Evolutionary conservation across 345 rosid genomes (phyloP).

Genomic region (Gossypium herbaceum): DNA sequence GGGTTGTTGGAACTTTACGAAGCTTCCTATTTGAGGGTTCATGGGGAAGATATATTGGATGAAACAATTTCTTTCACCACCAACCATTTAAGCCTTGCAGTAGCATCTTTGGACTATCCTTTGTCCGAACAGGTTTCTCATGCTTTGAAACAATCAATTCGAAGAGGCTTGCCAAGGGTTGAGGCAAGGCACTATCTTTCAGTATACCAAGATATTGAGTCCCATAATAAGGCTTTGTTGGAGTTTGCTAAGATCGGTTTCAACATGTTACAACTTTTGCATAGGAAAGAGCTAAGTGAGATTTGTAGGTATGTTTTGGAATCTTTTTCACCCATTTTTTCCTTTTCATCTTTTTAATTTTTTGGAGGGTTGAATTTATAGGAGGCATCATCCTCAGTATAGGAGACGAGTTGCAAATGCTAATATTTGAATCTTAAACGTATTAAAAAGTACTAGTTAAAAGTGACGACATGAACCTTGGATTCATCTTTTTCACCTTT

Average conservation of each 20-base stretch:
- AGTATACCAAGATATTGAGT: constrained; percentile 10
- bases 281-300: constrained; percentile 22
- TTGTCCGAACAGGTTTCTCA: constrained; percentile 19
- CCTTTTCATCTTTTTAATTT: neutral
- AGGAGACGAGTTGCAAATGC: no score
- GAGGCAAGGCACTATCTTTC: constrained; percentile 22
- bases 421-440: no score
- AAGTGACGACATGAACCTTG: no score
- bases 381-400: no score
- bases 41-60: constrained; percentile 22
- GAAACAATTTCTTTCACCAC: constrained; percentile 21
- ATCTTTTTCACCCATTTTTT: neutral
- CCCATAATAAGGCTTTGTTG: constrained; percentile 10
- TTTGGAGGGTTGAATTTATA: no score
- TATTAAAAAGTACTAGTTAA: no score
- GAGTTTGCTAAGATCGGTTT: constrained; percentile 35
- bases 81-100: neutral
- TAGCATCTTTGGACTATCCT: neutral
- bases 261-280: constrained; percentile 23
- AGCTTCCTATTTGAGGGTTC: constrained; percentile 24
- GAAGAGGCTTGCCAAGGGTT: constrained; percentile 17
- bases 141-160: constrained; percentile 24
- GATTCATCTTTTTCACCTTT: no score
- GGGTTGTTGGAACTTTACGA: constrained; percentile 30
- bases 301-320: constrained; percentile 11